phyloP scores from a whole-genome alignment of 140 eudicot species.

The Stevia rebaudiana region DNA sequence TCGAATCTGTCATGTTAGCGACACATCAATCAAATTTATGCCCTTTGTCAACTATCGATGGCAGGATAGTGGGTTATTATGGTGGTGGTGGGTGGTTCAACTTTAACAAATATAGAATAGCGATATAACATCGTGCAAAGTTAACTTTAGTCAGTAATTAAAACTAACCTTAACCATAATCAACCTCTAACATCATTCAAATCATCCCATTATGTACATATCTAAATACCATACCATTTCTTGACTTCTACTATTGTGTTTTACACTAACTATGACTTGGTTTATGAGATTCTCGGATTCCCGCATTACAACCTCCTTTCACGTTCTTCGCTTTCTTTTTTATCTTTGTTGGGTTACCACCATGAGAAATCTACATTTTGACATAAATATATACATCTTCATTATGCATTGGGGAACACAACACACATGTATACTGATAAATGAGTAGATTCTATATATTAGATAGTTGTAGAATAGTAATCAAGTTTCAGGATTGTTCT shows the following conservation, averaged over 20 bases:
- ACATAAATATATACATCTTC: background rate
- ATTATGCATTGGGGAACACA: too few species aligned
- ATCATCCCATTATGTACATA: conserved; percentile 28
- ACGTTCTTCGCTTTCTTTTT: conserved; percentile 28
- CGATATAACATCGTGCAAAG: too few species aligned
- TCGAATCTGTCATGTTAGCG: too few species aligned
- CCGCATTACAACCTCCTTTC: conserved; percentile 18
- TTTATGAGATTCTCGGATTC: conserved; percentile 19
- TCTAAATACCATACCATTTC: conserved; percentile 14
- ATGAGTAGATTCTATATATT: too few species aligned
- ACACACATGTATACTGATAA: too few species aligned
- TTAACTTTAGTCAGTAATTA: background rate
- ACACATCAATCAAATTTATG: too few species aligned
- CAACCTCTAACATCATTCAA: background rate
- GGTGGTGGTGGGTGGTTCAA: too few species aligned
- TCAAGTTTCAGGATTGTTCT: too few species aligned
- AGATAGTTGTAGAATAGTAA: background rate
- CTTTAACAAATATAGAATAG: too few species aligned
- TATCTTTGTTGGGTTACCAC: conserved; percentile 30
- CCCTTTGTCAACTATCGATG: too few species aligned
- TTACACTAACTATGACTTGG: conserved; percentile 28
- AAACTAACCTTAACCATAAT: conserved; percentile 11
- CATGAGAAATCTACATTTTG: conserved; percentile 38
- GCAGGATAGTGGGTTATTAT: too few species aligned
- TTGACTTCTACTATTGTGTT: conserved; percentile 4